These are phyloP conservation scores for Penicillium digitatum DNA, from an alignment of 2,329 filamentous ascomycete species.

Conservation along the genomic window DNA sequence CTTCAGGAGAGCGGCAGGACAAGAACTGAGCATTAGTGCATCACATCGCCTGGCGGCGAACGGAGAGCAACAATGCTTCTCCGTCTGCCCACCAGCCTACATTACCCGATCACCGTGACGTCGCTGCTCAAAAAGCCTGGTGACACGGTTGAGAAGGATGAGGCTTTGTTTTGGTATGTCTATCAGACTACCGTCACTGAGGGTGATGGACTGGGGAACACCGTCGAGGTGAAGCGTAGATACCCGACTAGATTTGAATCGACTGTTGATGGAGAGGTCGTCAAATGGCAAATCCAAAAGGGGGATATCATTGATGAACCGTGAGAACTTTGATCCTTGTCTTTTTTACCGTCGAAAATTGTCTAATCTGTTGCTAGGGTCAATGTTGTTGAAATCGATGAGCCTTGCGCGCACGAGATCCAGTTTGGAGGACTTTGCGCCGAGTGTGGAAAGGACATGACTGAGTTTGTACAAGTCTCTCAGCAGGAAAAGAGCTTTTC, in stretches of 20 bases:
- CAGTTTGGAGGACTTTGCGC: constrained; percentile 90
- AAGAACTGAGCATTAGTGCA: not conserved
- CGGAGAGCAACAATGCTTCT: constrained; percentile 41
- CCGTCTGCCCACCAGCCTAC: constrained; percentile 56
- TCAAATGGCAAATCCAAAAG: constrained; percentile 65
- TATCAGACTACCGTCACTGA: constrained; percentile 71
- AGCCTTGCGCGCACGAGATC: constrained; percentile 84
- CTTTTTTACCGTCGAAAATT: constrained; percentile 1
- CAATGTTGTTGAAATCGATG: constrained; percentile 71
- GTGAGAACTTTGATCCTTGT: constrained; percentile 29
- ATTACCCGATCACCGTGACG: constrained; percentile 90
- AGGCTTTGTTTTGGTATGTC: constrained; percentile 78
- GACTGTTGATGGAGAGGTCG: constrained; percentile 73
- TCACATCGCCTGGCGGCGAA: constrained; percentile 16
- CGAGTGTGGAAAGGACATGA: constrained; percentile 95
- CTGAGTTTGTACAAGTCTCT: constrained; percentile 52
- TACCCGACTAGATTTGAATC: constrained; percentile 79
- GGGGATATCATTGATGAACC: constrained; percentile 44
- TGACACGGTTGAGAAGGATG: constrained; percentile 70
- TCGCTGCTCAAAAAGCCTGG: constrained; percentile 73
- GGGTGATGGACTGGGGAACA: constrained; percentile 68
- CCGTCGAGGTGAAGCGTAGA: constrained; percentile 63
- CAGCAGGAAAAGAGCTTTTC: not conserved
- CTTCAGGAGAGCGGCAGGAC: not conserved
- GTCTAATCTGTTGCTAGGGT: constrained; percentile 39